A percentile compares a stretch with the other conserved stretches of the same genome.
Evolutionary conservation across 805 yeast species (phyloP).

Genomic region (Saccharomyces jurei): DNA sequence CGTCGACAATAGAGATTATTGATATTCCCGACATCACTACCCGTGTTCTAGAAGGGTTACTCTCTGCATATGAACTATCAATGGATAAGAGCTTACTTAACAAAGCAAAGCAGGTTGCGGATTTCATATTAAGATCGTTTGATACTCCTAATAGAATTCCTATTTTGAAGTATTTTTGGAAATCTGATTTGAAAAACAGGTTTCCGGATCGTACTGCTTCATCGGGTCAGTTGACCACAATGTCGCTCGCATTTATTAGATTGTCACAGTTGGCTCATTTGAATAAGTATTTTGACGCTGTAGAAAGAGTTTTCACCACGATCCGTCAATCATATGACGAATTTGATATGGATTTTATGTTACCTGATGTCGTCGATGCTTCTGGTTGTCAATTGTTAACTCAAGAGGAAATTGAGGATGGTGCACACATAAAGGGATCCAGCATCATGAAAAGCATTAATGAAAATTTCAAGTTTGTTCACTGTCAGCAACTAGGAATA

Average conservation of each 20-base stretch:
- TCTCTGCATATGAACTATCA: constrained; percentile 46
- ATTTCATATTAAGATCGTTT: constrained; percentile 44
- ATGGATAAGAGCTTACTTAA: constrained; percentile 27
- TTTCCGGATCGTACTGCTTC: constrained; percentile 32
- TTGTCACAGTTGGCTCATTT: constrained; percentile 44
- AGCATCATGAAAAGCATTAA: constrained; percentile 34
- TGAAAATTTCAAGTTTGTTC: constrained; percentile 23
- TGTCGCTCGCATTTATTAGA: constrained; percentile 45
- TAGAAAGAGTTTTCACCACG: constrained; percentile 37
- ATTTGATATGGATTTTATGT: constrained; percentile 35
- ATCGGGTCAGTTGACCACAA: constrained; percentile 42
- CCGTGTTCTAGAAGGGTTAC: constrained; percentile 44
- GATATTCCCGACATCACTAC: constrained; percentile 38
- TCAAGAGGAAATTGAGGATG: constrained; percentile 24
- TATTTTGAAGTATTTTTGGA: constrained; percentile 38
- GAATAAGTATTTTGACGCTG: constrained; percentile 42
- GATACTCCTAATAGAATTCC: constrained; percentile 56
- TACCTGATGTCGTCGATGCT: constrained; percentile 39
- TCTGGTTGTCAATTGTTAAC: constrained; percentile 41
- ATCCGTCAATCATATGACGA: constrained; percentile 30
- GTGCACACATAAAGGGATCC: constrained; percentile 29
- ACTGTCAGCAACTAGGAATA: constrained; percentile 28
- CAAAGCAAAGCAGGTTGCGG: constrained; percentile 41
- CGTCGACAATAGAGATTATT: constrained; percentile 39
- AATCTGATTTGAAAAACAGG: constrained; percentile 29